phyloP scores from a whole-genome alignment of 345 rosid species.

The Trapa incisa region DNA sequence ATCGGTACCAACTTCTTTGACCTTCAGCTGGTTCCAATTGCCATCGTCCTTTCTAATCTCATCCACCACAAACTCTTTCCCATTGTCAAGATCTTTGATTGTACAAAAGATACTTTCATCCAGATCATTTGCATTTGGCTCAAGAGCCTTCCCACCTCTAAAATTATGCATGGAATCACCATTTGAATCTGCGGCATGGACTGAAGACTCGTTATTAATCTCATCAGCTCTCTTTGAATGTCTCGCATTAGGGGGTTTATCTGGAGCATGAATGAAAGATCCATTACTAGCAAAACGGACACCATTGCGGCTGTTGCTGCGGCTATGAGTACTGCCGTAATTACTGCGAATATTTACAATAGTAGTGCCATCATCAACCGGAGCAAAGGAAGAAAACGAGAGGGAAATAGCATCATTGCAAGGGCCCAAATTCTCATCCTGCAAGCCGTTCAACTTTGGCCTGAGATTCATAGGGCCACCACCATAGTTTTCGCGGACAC shows the following conservation, averaged over 20 bases:
- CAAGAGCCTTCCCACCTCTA: constrained; percentile 13
- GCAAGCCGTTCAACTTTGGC: constrained; percentile 18
- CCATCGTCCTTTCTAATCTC: constrained; percentile 76
- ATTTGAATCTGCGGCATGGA: constrained; percentile 14
- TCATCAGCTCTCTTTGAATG: constrained; percentile 13
- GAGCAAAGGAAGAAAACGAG: constrained; percentile 2
- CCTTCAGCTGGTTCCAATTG: constrained; percentile 62
- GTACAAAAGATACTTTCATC: constrained; percentile 37
- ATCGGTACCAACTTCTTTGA: constrained; percentile 80
- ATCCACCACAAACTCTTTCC: constrained; percentile 76
- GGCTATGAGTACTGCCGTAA: neutral
- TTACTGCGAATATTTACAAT: constrained; percentile 8
- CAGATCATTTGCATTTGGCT: constrained; percentile 14
- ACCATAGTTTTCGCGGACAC: constrained; percentile 2
- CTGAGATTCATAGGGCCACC: constrained; percentile 15
- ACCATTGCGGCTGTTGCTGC: neutral
- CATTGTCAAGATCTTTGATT: constrained; percentile 78
- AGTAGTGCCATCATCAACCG: neutral
- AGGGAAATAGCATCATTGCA: constrained; percentile 3
- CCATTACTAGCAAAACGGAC: constrained; percentile 1
- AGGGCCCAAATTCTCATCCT: constrained; percentile 10
- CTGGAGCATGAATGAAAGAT: constrained; percentile 13
- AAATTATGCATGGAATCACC: constrained; percentile 15
- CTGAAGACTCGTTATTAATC: constrained; percentile 11
- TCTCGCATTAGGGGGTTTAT: constrained; percentile 20